Evolutionary conservation across 441 rosid species (phyloP), one percentile per base, ranked within the genome.

Genomic region (Jatropha podagrica): DNA sequence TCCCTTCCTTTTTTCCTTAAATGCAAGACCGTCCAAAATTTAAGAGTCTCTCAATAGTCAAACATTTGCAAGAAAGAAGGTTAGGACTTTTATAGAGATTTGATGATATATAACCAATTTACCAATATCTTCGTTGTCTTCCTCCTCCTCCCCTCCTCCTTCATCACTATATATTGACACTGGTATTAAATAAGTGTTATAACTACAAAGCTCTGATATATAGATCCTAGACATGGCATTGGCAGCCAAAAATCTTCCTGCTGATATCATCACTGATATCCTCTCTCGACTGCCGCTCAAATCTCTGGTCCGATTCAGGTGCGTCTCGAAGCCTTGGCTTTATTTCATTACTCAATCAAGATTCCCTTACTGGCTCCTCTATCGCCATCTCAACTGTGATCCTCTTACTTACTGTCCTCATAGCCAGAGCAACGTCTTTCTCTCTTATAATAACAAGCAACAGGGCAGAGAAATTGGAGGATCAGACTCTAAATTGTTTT

Each of bases 271-370:
- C 6, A 0, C 38, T 17, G 73, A 77, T 12, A 77, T 79, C 49
- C 76, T 80, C 20, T 74, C 65, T 2, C 41, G 65, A 4, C 58
- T 82, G 20, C 85, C 85, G 5, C 55, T 82, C 12, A 79, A 82
- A 68, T 73, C 85, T 59, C 42, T 82, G 2, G 58, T 66, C 58
- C 76, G 85, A 20, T 82, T 82, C 77, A 77, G 74, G 73, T 70
- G 72, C 59, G 77, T 82, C 7, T 82, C 82, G 4, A 79, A 79
- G 20, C 62, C 71, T 18, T 77, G 74, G 76, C 71, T 72, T 13
- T 0, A 56, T 52, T 69, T 79, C 63, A 46, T 80, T 12, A 66
- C 65, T 37, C 42, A 67, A 41, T 56, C 72, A 0, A 54, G 46
- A 12, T 69, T 76, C 55, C 64, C 65, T 61, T 69, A 69, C 41